These are phyloP conservation scores for Colletotrichum salicis DNA, from an alignment of 2,329 filamentous ascomycete genomes.

Conservation along the genomic window DNA sequence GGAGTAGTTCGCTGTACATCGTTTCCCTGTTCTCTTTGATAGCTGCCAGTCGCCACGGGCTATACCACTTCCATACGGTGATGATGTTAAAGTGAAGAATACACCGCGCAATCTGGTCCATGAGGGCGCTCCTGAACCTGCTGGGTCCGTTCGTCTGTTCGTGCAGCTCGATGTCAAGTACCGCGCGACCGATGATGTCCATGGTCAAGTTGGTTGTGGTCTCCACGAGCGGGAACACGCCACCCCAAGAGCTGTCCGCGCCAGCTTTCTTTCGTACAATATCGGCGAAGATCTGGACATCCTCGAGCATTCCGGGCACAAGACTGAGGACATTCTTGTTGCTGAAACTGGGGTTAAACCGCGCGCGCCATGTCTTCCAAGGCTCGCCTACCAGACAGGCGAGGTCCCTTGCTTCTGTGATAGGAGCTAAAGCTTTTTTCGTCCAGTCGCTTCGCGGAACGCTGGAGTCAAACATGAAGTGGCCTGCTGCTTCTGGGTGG, in stretches of 20 bases:
- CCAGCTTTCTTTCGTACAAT: constrained; percentile 43
- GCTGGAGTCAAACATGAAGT: constrained; percentile 39
- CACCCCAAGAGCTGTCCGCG: constrained; percentile 42
- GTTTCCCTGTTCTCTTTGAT: constrained; percentile 5
- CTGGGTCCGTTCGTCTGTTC: constrained; percentile 24
- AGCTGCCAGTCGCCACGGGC: background rate
- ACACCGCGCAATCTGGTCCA: constrained; percentile 11
- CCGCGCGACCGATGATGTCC: constrained; percentile 51
- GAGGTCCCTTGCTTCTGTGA: constrained; percentile 47
- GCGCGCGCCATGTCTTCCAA: constrained; percentile 44
- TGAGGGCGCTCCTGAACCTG: constrained; percentile 10
- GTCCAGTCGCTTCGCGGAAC: constrained; percentile 42
- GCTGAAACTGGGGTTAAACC: constrained; percentile 51
- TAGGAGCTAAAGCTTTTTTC: constrained; percentile 40
- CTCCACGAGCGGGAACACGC: constrained; percentile 47
- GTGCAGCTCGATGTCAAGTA: constrained; percentile 39
- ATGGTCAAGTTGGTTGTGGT: constrained; percentile 51
- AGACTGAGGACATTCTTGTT: constrained; percentile 47
- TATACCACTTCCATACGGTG: background rate
- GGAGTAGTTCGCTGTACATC: constrained; percentile 15
- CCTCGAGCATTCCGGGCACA: constrained; percentile 50
- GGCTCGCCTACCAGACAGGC: constrained; percentile 43
- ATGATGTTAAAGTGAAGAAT: constrained; percentile 16
- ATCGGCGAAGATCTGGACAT: constrained; percentile 48
- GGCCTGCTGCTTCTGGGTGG: constrained; percentile 36